Percentiles rank a stretch among this genome's conserved stretches.
Evolutionary conservation across 2,329 filamentous ascomycete genomes (phyloP).

Genomic region (Fusarium sp.): DNA sequence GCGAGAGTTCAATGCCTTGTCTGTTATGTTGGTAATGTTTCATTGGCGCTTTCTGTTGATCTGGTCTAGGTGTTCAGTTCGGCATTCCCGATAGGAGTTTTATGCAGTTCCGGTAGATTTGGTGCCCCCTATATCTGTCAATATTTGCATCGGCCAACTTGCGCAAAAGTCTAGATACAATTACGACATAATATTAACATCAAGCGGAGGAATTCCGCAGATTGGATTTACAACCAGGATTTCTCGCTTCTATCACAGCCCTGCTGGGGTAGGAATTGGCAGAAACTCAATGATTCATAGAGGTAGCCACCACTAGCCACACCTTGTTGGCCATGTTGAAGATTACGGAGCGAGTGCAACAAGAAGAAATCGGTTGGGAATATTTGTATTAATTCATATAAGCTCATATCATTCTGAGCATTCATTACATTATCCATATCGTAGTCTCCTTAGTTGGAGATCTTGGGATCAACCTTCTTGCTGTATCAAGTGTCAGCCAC

Average conservation of each 20-base stretch:
- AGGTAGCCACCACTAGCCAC: not conserved
- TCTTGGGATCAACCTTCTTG: conserved; percentile 45
- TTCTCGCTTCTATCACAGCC: not conserved
- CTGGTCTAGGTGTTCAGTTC: not conserved
- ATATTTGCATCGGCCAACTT: not conserved
- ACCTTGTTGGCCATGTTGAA: not conserved
- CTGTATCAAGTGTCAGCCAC: conserved; percentile 25
- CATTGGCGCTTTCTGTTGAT: not conserved
- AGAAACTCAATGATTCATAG: not conserved
- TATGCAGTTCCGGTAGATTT: not conserved
- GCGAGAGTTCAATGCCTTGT: not conserved
- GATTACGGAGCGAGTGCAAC: not conserved
- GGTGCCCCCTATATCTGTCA: not conserved
- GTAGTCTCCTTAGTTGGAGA: conserved; percentile 49
- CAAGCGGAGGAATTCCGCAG: not conserved
- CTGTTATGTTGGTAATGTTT: not conserved
- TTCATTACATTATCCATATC: conserved; percentile 14
- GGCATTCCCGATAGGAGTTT: not conserved
- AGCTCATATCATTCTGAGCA: conserved; percentile 17
- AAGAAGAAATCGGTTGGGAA: not conserved
- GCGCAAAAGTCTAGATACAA: not conserved
- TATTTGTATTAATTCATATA: conserved; percentile 36
- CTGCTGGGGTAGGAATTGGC: not conserved
- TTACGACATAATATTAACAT: not conserved
- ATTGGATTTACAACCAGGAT: not conserved